Percentiles rank a stretch among this genome's conserved stretches.
phyloP scores from a whole-genome alignment of 192 early-diverging fungal species.

The Coemansia sp. region DNA sequence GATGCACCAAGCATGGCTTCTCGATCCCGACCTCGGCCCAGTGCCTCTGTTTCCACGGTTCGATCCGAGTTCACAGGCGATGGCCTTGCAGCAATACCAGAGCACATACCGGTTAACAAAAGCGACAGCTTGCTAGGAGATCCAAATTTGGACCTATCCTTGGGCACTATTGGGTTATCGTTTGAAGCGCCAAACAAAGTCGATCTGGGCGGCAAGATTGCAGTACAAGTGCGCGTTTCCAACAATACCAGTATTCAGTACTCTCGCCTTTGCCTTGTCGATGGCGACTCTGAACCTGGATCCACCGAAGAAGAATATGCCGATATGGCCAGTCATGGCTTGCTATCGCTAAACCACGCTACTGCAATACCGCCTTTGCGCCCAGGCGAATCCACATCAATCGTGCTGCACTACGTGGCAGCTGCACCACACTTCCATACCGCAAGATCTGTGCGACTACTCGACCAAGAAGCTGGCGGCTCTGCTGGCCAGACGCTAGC shows the following conservation, averaged over 20 bases:
- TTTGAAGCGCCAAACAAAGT: constrained; percentile 46
- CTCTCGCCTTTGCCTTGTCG: constrained; percentile 31
- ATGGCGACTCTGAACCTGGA: constrained; percentile 1
- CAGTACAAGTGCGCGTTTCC: constrained; percentile 30
- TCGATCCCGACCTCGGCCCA: neutral
- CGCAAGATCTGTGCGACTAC: constrained; percentile 24
- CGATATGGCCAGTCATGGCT: constrained; percentile 10
- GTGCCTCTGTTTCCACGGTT: neutral
- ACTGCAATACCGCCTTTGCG: constrained; percentile 37
- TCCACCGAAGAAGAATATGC: neutral
- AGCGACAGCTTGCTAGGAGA: neutral
- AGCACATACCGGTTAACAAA: too few species aligned
- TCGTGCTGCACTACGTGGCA: constrained; percentile 37
- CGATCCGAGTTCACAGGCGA: constrained; percentile 7
- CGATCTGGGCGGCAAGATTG: constrained; percentile 28
- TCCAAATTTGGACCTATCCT: neutral
- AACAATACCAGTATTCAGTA: constrained; percentile 41
- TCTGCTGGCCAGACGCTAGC: constrained; percentile 27
- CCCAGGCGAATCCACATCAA: constrained; percentile 37
- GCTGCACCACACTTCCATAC: constrained; percentile 51
- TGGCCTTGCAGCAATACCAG: neutral
- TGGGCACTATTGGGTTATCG: constrained; percentile 29
- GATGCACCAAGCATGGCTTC: constrained; percentile 22
- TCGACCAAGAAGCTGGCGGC: constrained; percentile 29
- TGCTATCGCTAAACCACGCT: constrained; percentile 18